Percentiles rank a stretch among this genome's conserved stretches.
These are phyloP conservation scores for Cantharellus anzutake DNA, from an alignment of 768 basidiomycete species.

Conservation along the genomic window DNA sequence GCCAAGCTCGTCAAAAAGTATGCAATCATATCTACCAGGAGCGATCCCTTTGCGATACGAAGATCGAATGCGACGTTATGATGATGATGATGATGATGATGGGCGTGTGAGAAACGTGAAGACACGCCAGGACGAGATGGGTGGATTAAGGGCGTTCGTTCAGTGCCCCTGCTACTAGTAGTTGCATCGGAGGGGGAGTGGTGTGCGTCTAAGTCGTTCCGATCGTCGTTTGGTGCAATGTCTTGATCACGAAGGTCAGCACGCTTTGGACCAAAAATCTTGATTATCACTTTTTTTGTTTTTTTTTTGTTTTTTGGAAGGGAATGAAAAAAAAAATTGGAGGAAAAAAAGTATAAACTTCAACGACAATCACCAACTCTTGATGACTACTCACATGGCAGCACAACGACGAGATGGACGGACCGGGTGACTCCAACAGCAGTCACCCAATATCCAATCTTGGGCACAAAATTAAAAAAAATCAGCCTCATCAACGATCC, in stretches of 20 bases:
- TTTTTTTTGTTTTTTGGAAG: too few species aligned
- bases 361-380: not conserved
- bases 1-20: not conserved
- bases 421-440: not conserved
- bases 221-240: not conserved
- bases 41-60: constrained; percentile 1
- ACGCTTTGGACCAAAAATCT: not conserved
- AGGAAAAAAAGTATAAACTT: too few species aligned
- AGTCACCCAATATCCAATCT: not conserved
- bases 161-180: too few species aligned
- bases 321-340: too few species aligned
- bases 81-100: not conserved
- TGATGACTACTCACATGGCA: not conserved
- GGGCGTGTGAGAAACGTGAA: too few species aligned
- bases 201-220: not conserved
- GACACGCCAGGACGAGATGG: too few species aligned
- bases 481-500: not conserved
- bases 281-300: not conserved
- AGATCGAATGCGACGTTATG: constrained; percentile 6
- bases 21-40: not conserved
- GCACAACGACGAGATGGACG: not conserved
- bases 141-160: too few species aligned
- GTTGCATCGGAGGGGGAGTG: too few species aligned
- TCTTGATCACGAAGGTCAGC: not conserved
- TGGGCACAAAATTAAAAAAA: not conserved